A percentile compares a stretch with the other conserved stretches of the same genome.
These are phyloP conservation scores for Debaryomyces prosopidis DNA, from an alignment of 805 yeast species.

Conservation along the genomic window DNA sequence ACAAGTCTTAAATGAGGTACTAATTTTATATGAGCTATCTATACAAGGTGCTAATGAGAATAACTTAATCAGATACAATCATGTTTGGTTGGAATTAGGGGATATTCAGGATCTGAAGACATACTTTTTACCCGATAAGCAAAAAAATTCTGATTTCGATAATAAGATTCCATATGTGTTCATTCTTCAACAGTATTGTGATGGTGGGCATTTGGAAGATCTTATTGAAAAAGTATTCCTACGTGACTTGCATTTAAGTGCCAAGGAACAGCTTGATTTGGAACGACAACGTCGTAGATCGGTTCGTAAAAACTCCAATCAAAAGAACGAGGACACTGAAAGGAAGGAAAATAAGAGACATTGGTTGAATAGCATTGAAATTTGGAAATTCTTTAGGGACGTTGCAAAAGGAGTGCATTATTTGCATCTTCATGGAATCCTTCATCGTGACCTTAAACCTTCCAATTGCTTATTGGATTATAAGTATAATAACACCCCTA, in stretches of 20 bases:
- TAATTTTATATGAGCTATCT: constrained; percentile 59
- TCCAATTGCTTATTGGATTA: constrained; percentile 73
- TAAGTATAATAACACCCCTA: constrained; percentile 16
- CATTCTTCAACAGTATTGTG: constrained; percentile 83
- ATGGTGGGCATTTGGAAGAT: constrained; percentile 84
- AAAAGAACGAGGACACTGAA: not conserved
- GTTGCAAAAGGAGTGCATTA: constrained; percentile 69
- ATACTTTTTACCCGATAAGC: constrained; percentile 17
- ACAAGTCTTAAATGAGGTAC: constrained; percentile 75
- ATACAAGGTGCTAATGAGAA: constrained; percentile 42
- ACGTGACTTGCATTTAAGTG: constrained; percentile 19
- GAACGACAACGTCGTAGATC: constrained; percentile 26
- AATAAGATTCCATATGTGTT: constrained; percentile 65
- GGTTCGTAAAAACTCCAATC: not conserved
- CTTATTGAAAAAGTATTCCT: constrained; percentile 33
- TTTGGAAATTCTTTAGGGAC: constrained; percentile 67
- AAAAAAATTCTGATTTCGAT: constrained; percentile 6
- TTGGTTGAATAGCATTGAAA: constrained; percentile 57
- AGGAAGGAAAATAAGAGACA: constrained; percentile 16
- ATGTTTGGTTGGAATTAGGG: constrained; percentile 84
- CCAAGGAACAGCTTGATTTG: constrained; percentile 25
- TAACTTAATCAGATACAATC: constrained; percentile 81
- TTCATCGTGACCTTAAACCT: constrained; percentile 90
- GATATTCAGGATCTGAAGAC: constrained; percentile 49
- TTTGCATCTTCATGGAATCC: constrained; percentile 69